Conservation (phyloP, 306 rosid species). For the Castanospermum australe region DNA sequence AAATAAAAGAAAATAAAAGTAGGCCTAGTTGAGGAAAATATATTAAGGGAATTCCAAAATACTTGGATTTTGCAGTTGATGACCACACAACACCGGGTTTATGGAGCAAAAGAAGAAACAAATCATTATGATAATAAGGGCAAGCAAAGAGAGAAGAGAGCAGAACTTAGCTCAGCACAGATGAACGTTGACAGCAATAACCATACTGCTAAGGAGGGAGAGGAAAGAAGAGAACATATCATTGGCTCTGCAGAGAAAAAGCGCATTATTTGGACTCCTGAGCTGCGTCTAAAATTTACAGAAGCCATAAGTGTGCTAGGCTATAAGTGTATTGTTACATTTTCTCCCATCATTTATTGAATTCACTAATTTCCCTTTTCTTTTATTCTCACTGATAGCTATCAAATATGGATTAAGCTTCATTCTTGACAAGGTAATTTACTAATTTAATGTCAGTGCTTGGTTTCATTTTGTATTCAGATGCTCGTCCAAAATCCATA, state of each 20-base stretch:
- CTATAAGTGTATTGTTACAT: constrained; percentile 27
- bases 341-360: not conserved
- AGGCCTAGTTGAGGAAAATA: not conserved
- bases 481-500: constrained; percentile 40
- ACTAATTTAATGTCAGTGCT: not conserved
- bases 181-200: not conserved
- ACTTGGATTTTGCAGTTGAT: not conserved
- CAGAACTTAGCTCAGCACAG: not conserved
- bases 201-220: not conserved
- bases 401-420: not conserved
- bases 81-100: not conserved
- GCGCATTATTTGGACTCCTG: constrained; percentile 37
- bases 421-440: not conserved
- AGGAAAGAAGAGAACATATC: not conserved
- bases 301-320: constrained; percentile 38
- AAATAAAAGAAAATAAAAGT: not conserved
- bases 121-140: not conserved
- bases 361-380: not conserved
- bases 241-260: not conserved
- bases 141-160: not conserved
- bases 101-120: not conserved
- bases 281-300: constrained; percentile 38
- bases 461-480: constrained; percentile 16
- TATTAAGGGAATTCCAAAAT: not conserved
- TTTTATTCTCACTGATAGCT: not conserved